These are phyloP conservation scores for Hansenula anomala DNA, from an alignment of 1,139 yeast genomes.

Conservation along the genomic window DNA sequence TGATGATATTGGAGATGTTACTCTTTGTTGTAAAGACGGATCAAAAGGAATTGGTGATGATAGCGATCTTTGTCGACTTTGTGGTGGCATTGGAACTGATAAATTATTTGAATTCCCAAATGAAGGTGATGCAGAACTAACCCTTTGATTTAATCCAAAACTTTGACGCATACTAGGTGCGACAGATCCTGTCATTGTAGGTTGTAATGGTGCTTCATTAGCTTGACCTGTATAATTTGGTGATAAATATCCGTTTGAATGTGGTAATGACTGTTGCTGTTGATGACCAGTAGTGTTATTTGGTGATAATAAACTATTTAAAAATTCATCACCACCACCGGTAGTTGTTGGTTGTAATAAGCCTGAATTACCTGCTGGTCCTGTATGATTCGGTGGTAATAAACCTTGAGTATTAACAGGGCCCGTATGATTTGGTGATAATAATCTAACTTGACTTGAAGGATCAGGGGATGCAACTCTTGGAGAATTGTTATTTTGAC, in stretches of 20 bases:
- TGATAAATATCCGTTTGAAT: conserved; percentile 7
- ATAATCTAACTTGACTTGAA: neutral
- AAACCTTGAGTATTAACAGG: conserved; percentile 9
- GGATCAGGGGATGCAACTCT: conserved; percentile 12
- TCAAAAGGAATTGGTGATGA: conserved; percentile 40
- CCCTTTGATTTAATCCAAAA: neutral
- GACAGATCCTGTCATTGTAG: conserved; percentile 54
- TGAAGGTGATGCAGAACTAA: conserved; percentile 11
- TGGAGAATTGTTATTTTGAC: conserved; percentile 10
- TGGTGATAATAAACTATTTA: conserved; percentile 7
- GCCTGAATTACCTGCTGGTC: conserved; percentile 7
- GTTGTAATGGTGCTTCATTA: conserved; percentile 30
- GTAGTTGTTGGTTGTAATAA: neutral
- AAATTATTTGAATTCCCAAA: conserved; percentile 11
- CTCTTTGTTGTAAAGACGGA: conserved; percentile 11
- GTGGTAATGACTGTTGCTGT: neutral
- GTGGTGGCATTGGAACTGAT: conserved; percentile 36
- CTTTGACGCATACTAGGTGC: conserved; percentile 4
- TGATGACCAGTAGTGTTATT: conserved; percentile 6
- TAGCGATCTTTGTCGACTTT: conserved; percentile 36
- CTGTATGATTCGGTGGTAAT: conserved; percentile 19
- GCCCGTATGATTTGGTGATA: conserved; percentile 20
- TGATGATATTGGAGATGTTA: conserved; percentile 18
- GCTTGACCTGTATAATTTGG: conserved; percentile 9
- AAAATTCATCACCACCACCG: conserved; percentile 3